Percentiles rank a stretch among this genome's conserved stretches.
Evolutionary conservation across 2,329 filamentous ascomycete species (phyloP).

Genomic region (Amylocarpus encephaloides): DNA sequence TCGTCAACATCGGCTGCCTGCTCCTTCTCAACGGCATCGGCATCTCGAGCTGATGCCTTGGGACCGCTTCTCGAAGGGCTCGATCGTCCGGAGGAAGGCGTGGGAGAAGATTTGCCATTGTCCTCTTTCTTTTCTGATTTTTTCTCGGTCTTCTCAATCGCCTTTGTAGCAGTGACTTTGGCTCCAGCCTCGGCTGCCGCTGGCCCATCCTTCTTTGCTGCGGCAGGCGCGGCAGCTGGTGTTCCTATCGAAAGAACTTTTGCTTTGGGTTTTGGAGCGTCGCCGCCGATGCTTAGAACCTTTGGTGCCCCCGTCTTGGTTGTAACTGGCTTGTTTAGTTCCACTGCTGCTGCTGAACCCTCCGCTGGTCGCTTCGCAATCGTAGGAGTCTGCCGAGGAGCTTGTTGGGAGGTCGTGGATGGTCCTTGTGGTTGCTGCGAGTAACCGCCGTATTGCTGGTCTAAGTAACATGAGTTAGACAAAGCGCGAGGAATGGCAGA

Average conservation of each 20-base stretch:
- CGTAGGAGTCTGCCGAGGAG: slow-evolving; percentile 45
- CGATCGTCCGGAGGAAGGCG: slow-evolving; percentile 75
- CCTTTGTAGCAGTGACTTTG: slow-evolving; percentile 81
- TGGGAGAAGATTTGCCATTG: slow-evolving; percentile 71
- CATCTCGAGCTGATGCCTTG: slow-evolving; percentile 54
- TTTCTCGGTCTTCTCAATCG: slow-evolving; percentile 75
- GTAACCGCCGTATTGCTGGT: slow-evolving; percentile 49
- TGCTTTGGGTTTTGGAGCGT: slow-evolving; percentile 47
- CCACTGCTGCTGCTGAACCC: slow-evolving; percentile 38
- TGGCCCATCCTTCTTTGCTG: slow-evolving; percentile 43
- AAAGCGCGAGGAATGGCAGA: background rate
- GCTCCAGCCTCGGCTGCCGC: slow-evolving; percentile 61
- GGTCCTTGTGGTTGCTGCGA: slow-evolving; percentile 43
- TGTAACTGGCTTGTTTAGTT: slow-evolving; percentile 45
- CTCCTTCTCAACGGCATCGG: slow-evolving; percentile 74
- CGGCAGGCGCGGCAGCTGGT: slow-evolving; percentile 40
- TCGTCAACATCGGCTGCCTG: slow-evolving; percentile 69
- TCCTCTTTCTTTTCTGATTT: slow-evolving; percentile 36
- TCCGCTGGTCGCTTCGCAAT: slow-evolving; percentile 58
- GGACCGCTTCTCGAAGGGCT: slow-evolving; percentile 62
- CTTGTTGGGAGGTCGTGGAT: slow-evolving; percentile 34
- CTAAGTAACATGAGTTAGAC: slow-evolving; percentile 21
- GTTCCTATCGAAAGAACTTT: slow-evolving; percentile 75
- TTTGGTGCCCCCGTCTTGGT: slow-evolving; percentile 54
- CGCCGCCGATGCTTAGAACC: slow-evolving; percentile 57